Evolutionary conservation across 352 stramenopile genomes (phyloP), one percentile per base, ranked within the genome.

Genomic region (Phytopythium kandeliae): DNA sequence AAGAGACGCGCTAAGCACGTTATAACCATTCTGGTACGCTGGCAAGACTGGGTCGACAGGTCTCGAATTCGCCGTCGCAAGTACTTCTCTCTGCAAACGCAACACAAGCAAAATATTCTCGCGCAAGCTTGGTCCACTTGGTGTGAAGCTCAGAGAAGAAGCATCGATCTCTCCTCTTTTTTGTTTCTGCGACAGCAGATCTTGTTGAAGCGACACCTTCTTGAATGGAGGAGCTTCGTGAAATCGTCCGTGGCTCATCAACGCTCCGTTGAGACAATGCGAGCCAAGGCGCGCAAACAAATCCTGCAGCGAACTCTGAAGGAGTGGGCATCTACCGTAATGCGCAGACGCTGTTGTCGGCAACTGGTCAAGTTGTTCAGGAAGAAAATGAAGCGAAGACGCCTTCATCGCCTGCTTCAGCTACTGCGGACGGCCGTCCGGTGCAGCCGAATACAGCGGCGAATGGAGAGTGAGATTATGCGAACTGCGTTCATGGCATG

Each of bases 351-450:
- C 8, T 80, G 70, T 49, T 63, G 66, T 9, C 59, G 57, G 4
- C 65, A 67, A 42, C 56, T 80, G 17, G 55, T 75, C 19, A 72
- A 66, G 35, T 54, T 80, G 11, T 80, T 76, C 33, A 63, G 63
- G 15, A 75, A 66, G 55, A 80, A 78, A n/a, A 49, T 54, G 0
- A 15, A 40, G 12, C 56, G 67, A 30, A 25, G 38, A 11, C 46
- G 19, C 1, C 19, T 63, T 11, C 55, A 51, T 10, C 38, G 17
- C 2, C 26, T 58, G 10, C 65, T 80, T 13, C 57, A 46, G 11
- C 36, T 56, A 17, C 59, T 69, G 21, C 31, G 46, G 8, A 21
- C 71, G 24, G 37, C 53, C 22, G 25, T 47, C 28, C 48, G 54
- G 19, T 38, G 57, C 12, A 49, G 25, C 11, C 43, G 40, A 31